These are phyloP conservation scores for Mycosphaerella sp. DNA, from an alignment of 2,329 filamentous ascomycete species.

Conservation along the genomic window DNA sequence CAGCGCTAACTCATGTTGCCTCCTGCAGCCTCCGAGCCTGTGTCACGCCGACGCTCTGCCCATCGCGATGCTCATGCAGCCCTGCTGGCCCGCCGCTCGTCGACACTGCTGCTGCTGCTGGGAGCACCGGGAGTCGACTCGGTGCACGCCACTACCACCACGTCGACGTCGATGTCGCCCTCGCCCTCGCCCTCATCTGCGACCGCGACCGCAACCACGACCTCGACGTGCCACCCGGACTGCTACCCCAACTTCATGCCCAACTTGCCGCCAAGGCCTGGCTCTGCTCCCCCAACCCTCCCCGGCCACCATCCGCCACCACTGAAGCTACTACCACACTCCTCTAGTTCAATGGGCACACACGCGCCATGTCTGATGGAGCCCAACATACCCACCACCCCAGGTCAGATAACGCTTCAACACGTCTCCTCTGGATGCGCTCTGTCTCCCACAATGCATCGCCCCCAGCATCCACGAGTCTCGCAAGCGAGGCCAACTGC, in stretches of 20 bases:
- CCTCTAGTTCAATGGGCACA: no score
- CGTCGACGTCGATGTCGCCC: no score
- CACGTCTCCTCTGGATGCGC: constrained; percentile 7
- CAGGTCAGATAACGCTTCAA: constrained; percentile 9
- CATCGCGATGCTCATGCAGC: constrained; percentile 26
- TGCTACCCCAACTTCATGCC: constrained; percentile 19
- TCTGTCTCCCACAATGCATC: constrained; percentile 9
- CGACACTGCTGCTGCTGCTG: no score
- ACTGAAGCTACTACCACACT: no score
- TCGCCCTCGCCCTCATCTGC: no score
- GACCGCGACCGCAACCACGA: no score
- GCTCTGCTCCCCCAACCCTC: constrained; percentile 11
- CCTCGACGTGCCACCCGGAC: no score
- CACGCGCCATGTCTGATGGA: constrained; percentile 13
- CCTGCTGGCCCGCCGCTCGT: no score
- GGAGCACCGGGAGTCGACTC: constrained; percentile 22
- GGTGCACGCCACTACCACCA: constrained; percentile 23
- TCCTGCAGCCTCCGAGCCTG: constrained; percentile 26
- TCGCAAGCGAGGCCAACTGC: not conserved
- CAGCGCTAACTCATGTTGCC: constrained; percentile 27
- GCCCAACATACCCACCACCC: constrained; percentile 8
- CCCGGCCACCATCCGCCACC: constrained; percentile 9
- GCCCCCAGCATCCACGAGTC: constrained; percentile 9
- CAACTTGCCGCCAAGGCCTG: constrained; percentile 11
- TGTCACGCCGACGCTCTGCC: constrained; percentile 28